Evolutionary conservation across 208 protist species (phyloP), one percentile per base, ranked within the genome.

Genomic region (Zelonia costaricensis): DNA sequence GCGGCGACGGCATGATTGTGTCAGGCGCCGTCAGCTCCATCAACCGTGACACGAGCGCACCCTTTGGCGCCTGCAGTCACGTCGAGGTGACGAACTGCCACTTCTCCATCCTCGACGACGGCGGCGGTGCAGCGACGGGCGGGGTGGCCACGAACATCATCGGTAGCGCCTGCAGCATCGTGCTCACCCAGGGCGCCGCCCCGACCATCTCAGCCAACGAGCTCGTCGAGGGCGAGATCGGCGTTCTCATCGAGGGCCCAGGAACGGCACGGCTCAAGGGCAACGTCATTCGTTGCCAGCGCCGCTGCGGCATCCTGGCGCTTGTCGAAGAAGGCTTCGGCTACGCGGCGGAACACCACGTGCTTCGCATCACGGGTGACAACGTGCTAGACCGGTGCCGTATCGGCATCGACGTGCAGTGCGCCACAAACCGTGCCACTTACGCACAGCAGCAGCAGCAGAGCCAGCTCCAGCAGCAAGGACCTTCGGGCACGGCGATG

Each of bases 301-400:
- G 80, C 3, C 66, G 67, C 40, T 92, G 86, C 52, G 90, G 86
- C 56, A 76, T 92, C n/a, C 74, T 93, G 27, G 84, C 74, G 20
- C 57, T 93, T 46, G 74, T 84, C 1, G 78, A 82, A 31, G 71
- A 81, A 22, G 56, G 69, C 13, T 70, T 66, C 30, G 55, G 61
- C 8, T 78, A 69, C 58, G 7, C 52, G 12, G 59, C 61, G 28
- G 62, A 63, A 4, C 65, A 66, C 45, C 51, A 75, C 55, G 78
- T 64, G 46, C 64, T 94, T 23, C 61, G 80, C 51, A 88, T 94
- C 57, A 74, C 75, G 3, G 85, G 82, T n/a, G 78, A 88, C 60
- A 95, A 95, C 64, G 54, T 91, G 4, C 69, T 95, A n/a, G 88
- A 95, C 54, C 74, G 74, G 4, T 95, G 88, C 69, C 61, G 61